phyloP scores from a whole-genome alignment of 371 early-diverging fungal species.

The Funneliformis caledonium region DNA sequence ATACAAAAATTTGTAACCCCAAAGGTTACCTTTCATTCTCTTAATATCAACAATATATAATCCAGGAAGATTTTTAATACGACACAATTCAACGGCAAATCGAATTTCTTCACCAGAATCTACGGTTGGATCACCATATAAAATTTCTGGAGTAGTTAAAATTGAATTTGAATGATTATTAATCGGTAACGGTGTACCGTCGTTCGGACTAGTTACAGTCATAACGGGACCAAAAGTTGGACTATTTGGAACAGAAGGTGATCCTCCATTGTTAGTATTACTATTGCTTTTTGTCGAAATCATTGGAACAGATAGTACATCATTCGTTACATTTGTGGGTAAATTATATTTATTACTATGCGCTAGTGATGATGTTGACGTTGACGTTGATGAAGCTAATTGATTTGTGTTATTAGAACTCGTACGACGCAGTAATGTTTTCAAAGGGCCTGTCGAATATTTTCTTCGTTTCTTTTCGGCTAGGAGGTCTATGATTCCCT shows the following conservation, averaged over 20 bases:
- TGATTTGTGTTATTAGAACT: slow-evolving; percentile 29
- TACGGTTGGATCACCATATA: slow-evolving; percentile 91
- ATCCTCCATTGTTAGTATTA: slow-evolving; percentile 2
- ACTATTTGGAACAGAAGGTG: slow-evolving; percentile 43
- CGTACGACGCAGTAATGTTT: slow-evolving; percentile 38
- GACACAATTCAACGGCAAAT: slow-evolving; percentile 87
- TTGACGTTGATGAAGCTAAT: background rate
- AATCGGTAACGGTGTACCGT: background rate
- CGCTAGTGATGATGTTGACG: background rate
- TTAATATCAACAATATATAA: slow-evolving; percentile 92
- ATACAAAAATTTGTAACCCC: slow-evolving; percentile 93
- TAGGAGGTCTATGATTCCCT: background rate
- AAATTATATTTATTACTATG: background rate
- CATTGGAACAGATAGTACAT: background rate
- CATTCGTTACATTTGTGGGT: background rate
- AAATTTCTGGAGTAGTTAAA: slow-evolving; percentile 55
- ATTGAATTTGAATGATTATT: background rate
- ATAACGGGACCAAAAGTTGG: slow-evolving; percentile 46
- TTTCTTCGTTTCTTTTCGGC: slow-evolving; percentile 39
- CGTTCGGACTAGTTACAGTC: slow-evolving; percentile 27
- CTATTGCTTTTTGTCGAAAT: background rate
- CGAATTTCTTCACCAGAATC: slow-evolving; percentile 85
- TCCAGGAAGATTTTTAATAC: slow-evolving; percentile 85
- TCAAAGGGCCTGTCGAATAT: slow-evolving; percentile 30
- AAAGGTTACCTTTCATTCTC: slow-evolving; percentile 88